Conservation (phyloP, 257 asterid species). For the Paraleonurus japonicus region DNA sequence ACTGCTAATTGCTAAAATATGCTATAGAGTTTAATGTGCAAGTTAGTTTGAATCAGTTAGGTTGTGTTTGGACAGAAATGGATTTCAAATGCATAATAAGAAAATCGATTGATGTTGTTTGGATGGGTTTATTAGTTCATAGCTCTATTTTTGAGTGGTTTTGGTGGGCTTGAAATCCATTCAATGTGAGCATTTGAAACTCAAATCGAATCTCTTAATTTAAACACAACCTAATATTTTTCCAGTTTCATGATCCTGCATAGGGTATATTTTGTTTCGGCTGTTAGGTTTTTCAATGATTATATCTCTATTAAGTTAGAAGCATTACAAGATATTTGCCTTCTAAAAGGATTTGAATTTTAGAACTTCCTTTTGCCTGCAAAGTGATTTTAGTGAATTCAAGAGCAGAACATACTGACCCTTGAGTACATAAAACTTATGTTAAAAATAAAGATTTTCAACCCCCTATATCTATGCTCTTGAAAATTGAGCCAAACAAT, state of each 20-base stretch:
- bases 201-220: neutral
- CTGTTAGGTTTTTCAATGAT: neutral
- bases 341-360: neutral
- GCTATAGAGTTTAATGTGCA: neutral
- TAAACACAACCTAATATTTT: neutral
- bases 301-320: neutral
- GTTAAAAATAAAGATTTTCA: conserved; percentile 6
- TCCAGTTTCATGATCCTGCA: neutral
- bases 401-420: neutral
- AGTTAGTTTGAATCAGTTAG: neutral
- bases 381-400: neutral
- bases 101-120: neutral
- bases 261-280: neutral
- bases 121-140: neutral
- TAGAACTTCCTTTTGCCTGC: neutral
- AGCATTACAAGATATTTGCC: neutral
- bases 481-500: neutral
- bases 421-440: neutral
- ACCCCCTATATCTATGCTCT: neutral
- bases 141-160: neutral
- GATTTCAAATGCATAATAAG: neutral
- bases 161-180: neutral
- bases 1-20: conserved; percentile 4
- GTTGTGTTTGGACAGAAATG: neutral
- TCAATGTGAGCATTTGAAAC: neutral